Base-by-base conservation (phyloP, 2,329 filamentous ascomycete species). In the Penicillium freii region DNA sequence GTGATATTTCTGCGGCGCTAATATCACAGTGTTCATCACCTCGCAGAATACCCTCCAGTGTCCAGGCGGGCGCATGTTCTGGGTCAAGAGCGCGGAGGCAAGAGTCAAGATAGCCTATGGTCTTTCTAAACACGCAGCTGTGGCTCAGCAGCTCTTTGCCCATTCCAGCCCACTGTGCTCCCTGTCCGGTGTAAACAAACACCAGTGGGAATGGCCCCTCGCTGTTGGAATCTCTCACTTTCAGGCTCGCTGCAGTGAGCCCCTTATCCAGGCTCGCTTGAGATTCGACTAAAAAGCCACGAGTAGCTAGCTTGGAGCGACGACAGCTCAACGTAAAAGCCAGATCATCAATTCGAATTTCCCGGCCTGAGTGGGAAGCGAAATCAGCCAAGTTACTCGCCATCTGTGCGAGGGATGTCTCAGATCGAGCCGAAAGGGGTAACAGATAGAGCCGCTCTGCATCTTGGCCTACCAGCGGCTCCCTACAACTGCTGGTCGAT, bases 121-220 rank as follows among this genome's bases (percentile, higher is more conserved):
- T 45, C 23, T 19, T n/a, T 8, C 23, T n/a, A 19, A 45, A 45
- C 43, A 45, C 17, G 9, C 4, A 8, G 43, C 25, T 27, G 6
- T 27, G 5, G n/a, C 25, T n/a, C 8, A 45, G 17, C 7, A 47
- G 21, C 29, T 47, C 29, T 21, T 34, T n/a, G 11, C 45, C 29
- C 45, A 47, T 47, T 9, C n/a, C 27, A 15, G 17, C 17, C 59
- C 62, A 70, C 45, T 71, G 69, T 4, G 64, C 63, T 1, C 69
- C 69, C 51, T 71, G 69, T 6, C 69, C 69, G 0, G 67, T 69
- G 46, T 69, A 72, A 5, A 69, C 60, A 33, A 47, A 47, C 17
- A 11, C 43, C 15, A 45, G 8, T 11, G 39, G 39, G 19, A 42
- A 42, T 23, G 39, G 19, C 7, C 19, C 19, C 3, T 38, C 39